Conservation (phyloP, 2,329 filamentous ascomycete genomes). For the Pestalotiopsis sp. region DNA sequence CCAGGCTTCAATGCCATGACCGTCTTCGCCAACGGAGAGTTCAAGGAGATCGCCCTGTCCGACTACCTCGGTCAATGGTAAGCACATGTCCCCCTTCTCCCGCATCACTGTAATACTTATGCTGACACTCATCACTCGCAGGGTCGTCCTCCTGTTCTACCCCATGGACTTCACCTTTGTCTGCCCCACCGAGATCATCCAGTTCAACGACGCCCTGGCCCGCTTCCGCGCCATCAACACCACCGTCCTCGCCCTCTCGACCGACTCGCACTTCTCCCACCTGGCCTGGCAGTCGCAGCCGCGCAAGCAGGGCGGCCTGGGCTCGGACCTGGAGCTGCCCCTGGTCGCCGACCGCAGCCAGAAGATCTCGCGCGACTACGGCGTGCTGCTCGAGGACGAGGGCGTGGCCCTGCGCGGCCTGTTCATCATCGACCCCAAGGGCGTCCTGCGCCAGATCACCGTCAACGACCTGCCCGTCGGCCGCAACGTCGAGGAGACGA, state of each 20-base stretch:
- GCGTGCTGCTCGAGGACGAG: constrained; percentile 65
- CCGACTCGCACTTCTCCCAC: constrained; percentile 61
- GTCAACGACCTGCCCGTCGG: constrained; percentile 69
- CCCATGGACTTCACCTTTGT: constrained; percentile 72
- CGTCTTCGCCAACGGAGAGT: constrained; percentile 50
- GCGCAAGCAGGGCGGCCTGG: constrained; percentile 64
- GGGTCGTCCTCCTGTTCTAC: constrained; percentile 69
- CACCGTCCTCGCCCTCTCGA: constrained; percentile 61
- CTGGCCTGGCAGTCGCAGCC: constrained; percentile 61
- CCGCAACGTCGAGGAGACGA: constrained; percentile 65
- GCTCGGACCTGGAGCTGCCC: constrained; percentile 60
- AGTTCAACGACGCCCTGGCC: constrained; percentile 63
- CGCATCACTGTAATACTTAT: background rate
- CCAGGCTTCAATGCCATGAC: constrained; percentile 52
- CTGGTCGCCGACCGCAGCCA: constrained; percentile 65
- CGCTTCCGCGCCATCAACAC: constrained; percentile 63
- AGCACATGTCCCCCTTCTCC: constrained; percentile 11
- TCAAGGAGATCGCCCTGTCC: constrained; percentile 48
- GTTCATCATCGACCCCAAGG: constrained; percentile 69
- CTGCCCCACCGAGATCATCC: constrained; percentile 68
- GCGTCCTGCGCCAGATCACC: constrained; percentile 63
- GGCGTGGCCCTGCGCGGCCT: constrained; percentile 65
- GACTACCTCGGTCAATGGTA: constrained; percentile 52
- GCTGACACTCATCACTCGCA: constrained; percentile 20
- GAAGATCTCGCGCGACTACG: constrained; percentile 62